Base-by-base conservation (phyloP, 306 rosid species). In the Senna siamea region DNA sequence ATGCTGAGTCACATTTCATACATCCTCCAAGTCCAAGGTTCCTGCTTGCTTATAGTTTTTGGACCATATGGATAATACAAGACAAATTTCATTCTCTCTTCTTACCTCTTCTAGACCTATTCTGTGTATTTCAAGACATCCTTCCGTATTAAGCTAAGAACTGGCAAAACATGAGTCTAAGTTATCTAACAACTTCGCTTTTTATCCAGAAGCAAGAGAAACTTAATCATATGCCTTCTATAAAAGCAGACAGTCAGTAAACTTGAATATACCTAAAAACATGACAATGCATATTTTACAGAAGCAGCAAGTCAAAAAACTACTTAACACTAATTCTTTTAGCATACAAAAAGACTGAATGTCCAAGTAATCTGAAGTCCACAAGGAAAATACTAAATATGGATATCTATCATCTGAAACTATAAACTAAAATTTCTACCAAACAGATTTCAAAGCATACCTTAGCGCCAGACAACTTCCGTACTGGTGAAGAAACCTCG, bases 401-500 rank as follows among this genome's bases (percentile, higher is more conserved):
- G n/a, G 10, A 48, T 26, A n/a, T 50, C 30, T 10, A 32, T 48
- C 46, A 48, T 30, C 56, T 17, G 38, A 67, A 67, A 67, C 58
- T 50, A 44, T 0, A 32, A 66, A n/a, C 55, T 9, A 9, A 30
- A 18, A 51, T 20, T 69, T 11, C 35, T 2, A 51, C 2, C 38
- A 32, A 65, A 30, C 14, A 35, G 70, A 40, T 62, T 30, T 75
- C 74, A 47, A 47, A 78, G 47, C 80, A 66, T 91, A 93, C 98
- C 96, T 86, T 52, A 76, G 75, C 72, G 59, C 74, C 51, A 89
- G 80, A 72, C 72, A 88, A 70, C 75, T 77, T 73, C 85, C 73
- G 44, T 86, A 89, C 62, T 84, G 80, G 20, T 57, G 52, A 12
- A 85, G 56, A 84, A 93, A 93, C 69, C 54, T 73, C n/a, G 94